Conservation (phyloP, 345 rosid genomes). For the Linum lewisii region DNA sequence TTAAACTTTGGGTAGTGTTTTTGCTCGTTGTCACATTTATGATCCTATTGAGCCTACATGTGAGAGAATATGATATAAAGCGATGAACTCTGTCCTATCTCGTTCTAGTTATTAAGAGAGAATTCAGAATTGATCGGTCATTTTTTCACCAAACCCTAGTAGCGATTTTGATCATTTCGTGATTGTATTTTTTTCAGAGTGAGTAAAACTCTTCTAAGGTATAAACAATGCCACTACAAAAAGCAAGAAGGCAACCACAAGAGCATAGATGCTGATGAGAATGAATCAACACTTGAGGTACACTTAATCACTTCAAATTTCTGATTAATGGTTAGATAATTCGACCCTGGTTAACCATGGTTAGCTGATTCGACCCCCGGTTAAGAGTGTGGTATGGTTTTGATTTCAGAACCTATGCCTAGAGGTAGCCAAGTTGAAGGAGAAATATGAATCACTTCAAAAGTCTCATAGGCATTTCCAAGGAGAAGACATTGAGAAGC, state of each 20-base stretch:
- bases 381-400: neutral
- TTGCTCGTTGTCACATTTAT: too few species aligned
- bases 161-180: neutral
- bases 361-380: neutral
- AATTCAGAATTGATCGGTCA: too few species aligned
- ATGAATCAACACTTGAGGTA: too few species aligned
- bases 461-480: slow-evolving; percentile 27
- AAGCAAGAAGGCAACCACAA: neutral
- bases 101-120: too few species aligned
- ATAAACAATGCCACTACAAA: neutral
- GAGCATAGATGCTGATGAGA: too few species aligned
- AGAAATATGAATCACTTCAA: slow-evolving; percentile 25
- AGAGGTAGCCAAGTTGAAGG: slow-evolving; percentile 26
- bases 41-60: too few species aligned
- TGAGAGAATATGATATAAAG: too few species aligned
- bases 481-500: slow-evolving; percentile 33
- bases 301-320: too few species aligned
- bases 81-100: too few species aligned
- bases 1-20: too few species aligned
- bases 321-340: neutral
- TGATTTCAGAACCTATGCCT: slow-evolving; percentile 18
- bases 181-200: neutral
- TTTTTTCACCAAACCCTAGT: too few species aligned
- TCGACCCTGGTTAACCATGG: neutral
- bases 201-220: neutral